Conservation (phyloP, 768 basidiomycete genomes). For the Tricholoma terreum region DNA sequence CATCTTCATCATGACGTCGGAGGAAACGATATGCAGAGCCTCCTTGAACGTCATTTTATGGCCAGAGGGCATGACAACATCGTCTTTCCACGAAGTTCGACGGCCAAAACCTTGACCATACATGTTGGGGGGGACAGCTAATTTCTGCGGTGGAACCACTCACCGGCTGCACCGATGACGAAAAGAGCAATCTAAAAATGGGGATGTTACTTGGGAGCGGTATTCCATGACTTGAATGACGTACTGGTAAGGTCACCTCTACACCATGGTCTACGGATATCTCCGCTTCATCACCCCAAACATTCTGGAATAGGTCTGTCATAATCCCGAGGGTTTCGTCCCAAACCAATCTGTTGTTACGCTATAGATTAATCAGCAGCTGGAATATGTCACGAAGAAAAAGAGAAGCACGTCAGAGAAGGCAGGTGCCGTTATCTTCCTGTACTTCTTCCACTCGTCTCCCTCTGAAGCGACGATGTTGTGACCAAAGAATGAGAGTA, state of each 20-base stretch:
- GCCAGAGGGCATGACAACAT: conserved; percentile 33
- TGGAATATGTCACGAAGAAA: not conserved
- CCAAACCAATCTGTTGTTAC: conserved; percentile 49
- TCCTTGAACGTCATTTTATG: conserved; percentile 49
- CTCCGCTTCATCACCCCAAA: conserved; percentile 43
- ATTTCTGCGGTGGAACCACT: not conserved
- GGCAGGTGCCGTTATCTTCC: conserved; percentile 61
- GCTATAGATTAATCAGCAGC: conserved; percentile 22
- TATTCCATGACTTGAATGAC: not conserved
- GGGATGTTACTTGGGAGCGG: not conserved
- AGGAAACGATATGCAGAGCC: conserved; percentile 42
- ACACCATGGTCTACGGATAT: conserved; percentile 44
- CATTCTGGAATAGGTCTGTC: conserved; percentile 40
- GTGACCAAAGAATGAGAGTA: conserved; percentile 48
- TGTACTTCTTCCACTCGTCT: conserved; percentile 62
- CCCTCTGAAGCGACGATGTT: conserved; percentile 68
- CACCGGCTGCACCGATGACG: conserved; percentile 54
- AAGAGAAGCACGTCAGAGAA: conserved; percentile 51
- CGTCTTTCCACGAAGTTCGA: conserved; percentile 46
- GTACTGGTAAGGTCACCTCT: conserved; percentile 53
- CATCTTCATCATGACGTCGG: conserved; percentile 34
- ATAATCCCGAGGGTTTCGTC: conserved; percentile 43
- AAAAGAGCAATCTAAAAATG: conserved; percentile 47
- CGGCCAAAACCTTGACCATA: conserved; percentile 46
- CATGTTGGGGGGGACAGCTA: not conserved